Evolutionary conservation across 306 rosid species (phyloP), one percentile per base, ranked within the genome.

Genomic region (Dryas octopetala): DNA sequence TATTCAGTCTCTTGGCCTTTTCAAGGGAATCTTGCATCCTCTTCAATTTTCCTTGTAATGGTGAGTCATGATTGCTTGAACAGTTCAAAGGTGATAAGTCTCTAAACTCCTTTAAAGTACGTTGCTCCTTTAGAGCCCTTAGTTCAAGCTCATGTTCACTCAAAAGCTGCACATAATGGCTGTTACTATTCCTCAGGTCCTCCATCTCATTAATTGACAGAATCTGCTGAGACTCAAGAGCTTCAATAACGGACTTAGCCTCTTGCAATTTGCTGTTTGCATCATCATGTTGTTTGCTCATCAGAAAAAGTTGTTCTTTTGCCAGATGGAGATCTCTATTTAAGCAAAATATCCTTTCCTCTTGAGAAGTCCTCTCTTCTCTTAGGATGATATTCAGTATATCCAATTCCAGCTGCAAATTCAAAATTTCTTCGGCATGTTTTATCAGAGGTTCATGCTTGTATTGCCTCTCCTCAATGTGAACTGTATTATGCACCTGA

Each of bases 1-100:
- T 78, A 80, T 95, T 95, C 69, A 95, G 75, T 80, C 83, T 88
- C 88, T 92, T 95, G 43, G 99, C 96, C 77, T 84, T 90, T 81
- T 95, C 99, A 61, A 95, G 97, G 63, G 99, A 95, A 74, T 83
- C 74, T 76, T 92, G 91, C 99, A 95, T 90, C 85, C 86, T 86
- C 84, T 77, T 86, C 83, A 95, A 79, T 76, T 86, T 92, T 64
- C 61, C 73, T 74, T 84, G 90, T 71, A 92, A 72, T 51, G 84
- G 90, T 48, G 83, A 83, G 63, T 79, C 75, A 15, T 82, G 83
- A 72, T 70, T 69, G 80, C 70, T 84, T 1, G 76, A 75, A 79
- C 70, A 75, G 69, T 76, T 81, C 51, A 76, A 69, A 75, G 85
- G 74, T 60, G 86, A 79, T 63, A 72, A 74, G 53, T 87, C 84